Base-by-base conservation (phyloP, 139 green algal genomes). In the Picochlorum sp. region DNA sequence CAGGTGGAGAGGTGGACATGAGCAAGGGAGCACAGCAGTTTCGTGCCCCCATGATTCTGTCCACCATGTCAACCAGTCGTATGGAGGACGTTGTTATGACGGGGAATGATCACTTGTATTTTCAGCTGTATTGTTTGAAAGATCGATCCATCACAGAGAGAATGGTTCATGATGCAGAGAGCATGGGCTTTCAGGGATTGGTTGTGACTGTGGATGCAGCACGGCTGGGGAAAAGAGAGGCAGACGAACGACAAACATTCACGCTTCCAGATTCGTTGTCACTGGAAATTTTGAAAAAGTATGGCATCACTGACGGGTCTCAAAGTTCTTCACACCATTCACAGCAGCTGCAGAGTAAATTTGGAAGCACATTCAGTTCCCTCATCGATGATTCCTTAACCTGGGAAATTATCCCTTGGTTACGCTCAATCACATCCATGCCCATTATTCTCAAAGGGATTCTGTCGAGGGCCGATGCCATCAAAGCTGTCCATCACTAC, bases 391-490 rank as follows among this genome's bases (percentile, higher is more conserved):
- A 70, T 10, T 59, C 16, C 2, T 73, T 94, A 0, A 89, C 77
- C 0, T 96, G 89, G 90, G 81, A 87, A 0, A 73, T 83, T 57
- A 59, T 95, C 4, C 56, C 76, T 6, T 94, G 87, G 87, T 73
- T 96, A 54, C 77, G 76, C 20, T 67, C 70, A 28, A 67, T 90
- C 50, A 90, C 87, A 6, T 57, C 37, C 2, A 72, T 96, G 24
- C 90, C 89, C 6, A 75, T 96, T 26, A 78, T 90, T 21, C 52
- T 96, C 50, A 97, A 96, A 80, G 91, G 91, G 11, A 49, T 97
- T 3, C 59, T 96, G 34, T 58, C 81, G 0, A 75, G 86, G 0
- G 79, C 78, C 0, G 91, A 97, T 67, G 90, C 88, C 34, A 41
- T 41, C 34, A 0, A 49, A 60, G 16, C 56, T 80, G 2, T 90